These are phyloP conservation scores for Closterium sp. DNA, from an alignment of 139 green algal genomes.

Conservation along the genomic window DNA sequence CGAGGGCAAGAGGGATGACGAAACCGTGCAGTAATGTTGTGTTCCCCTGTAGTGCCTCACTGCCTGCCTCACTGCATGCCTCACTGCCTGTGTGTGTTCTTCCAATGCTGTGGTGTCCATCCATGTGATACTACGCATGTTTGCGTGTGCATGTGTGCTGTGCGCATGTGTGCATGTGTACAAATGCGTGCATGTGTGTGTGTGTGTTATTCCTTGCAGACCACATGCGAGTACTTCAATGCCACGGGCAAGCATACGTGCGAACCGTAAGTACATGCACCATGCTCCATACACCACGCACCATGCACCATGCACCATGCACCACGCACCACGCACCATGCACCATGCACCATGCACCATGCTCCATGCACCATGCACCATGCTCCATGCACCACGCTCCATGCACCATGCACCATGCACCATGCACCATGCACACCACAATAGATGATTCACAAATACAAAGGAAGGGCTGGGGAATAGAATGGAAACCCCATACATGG, in stretches of 20 bases:
- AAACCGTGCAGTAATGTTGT: too few species aligned
- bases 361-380: too few species aligned
- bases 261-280: background rate
- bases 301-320: too few species aligned
- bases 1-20: too few species aligned
- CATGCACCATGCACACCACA: background rate
- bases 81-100: background rate
- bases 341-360: too few species aligned
- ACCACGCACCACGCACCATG: too few species aligned
- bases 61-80: too few species aligned
- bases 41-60: too few species aligned
- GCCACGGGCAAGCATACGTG: background rate
- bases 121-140: background rate
- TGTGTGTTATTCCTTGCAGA: background rate
- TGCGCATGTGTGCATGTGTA: background rate
- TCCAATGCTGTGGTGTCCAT: background rate
- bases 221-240: constrained; percentile 5
- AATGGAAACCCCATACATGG: background rate
- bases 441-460: background rate
- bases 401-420: too few species aligned
- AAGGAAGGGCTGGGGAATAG: too few species aligned
- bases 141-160: background rate
- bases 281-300: too few species aligned
- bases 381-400: too few species aligned
- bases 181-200: background rate